Evolutionary conservation across 1,284 basidiomycete genomes (phyloP), one percentile per base, ranked within the genome.

Genomic region (Sphaerobolus stellatus): DNA sequence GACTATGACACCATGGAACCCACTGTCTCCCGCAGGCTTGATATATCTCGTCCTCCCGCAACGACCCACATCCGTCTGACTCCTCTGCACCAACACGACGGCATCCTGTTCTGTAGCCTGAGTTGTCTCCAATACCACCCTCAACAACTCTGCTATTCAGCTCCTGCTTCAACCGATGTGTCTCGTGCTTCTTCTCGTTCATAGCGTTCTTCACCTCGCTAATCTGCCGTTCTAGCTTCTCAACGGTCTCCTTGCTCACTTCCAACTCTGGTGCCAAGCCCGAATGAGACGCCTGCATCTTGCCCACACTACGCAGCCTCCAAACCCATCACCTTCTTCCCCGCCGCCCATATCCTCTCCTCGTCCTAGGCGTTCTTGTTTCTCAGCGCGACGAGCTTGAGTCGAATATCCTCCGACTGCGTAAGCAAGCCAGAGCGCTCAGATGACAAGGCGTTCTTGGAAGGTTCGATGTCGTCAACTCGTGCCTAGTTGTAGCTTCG

Each of bases 321-420:
- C 20, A 91, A 75, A 58, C 68, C 65, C 58, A 88, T 85, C 24
- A 83, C 78, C 56, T 73, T 77, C 34, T 72, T 72, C 55, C 88
- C 62, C 11, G 76, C 73, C 50, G 75, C 74, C 57, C 84, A 76
- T 52, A 89, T 68, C 52, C 70, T 67, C 53, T 81, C 81, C 43
- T 83, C 71, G 59, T 79, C 79, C 58, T 90, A 88, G 49, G 76
- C 68, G 65, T 88, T 90, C 52, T 72, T 76, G 49, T 83, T 80
- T 1, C 86, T 90, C 49, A 92, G 74, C 66, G 90, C 86, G 14
- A 90, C 83, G 58, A 90, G 83, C 73, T 90, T 91, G 27, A 87
- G 82, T n/a, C 87, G 80, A 83, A 91, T 87, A 69, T 92, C 88
- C 58, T 90, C 84, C 52, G 92, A 70, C n/a, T 85, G 84, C 31